Evolutionary conservation across 495 filamentous ascomycete genomes (phyloP), one percentile per base, ranked within the genome.

Genomic region (Mytilinidion resinicola): DNA sequence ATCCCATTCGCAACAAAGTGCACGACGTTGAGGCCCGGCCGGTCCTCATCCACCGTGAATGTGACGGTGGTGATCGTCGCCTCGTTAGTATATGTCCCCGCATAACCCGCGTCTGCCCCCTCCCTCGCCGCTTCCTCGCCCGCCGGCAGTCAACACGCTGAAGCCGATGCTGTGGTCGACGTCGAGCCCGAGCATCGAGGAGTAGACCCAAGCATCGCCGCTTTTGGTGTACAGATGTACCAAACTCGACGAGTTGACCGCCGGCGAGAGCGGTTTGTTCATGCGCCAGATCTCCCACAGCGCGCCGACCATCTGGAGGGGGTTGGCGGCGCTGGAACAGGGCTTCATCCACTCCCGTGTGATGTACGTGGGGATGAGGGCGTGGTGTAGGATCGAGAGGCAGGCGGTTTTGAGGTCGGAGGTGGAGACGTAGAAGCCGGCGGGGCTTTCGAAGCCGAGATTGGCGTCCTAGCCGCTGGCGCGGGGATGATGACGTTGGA

Each of bases 271-370:
- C 2, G 59, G 58, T 9, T 57, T 25, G 9, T 15, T 21, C 14
- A 57, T 57, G 73, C 71, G 47, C 71, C 73, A 64, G 35, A 84
- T 78, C 36, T 84, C 83, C 80, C 82, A 85, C 0, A 83, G 83
- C 1, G 77, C 75, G n/a, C 81, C 76, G 6, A 84, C 68, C 9
- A 73, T 71, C 21, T 74, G 68, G 14, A 64, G 61, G 0, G 78
- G 65, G 36, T 75, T 73, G 4, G 81, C 71, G 3, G 80, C 81
- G 19, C 78, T 70, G 0, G 74, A 61, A 5, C 59, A 42, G 0
- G 82, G 83, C 57, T 83, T 83, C 49, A 87, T 69, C 83, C 81
- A 86, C 43, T 74, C 65, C 55, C 78, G 73, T 0, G 82, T 85
- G 14, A 72, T 53, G 2, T 68, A 61, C 0, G 73, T 67, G 0